Evolutionary conservation across 225 moss, liverwort and hornwort species (phyloP).

Genomic region (Bryoerythrophyllum caledonicum): DNA sequence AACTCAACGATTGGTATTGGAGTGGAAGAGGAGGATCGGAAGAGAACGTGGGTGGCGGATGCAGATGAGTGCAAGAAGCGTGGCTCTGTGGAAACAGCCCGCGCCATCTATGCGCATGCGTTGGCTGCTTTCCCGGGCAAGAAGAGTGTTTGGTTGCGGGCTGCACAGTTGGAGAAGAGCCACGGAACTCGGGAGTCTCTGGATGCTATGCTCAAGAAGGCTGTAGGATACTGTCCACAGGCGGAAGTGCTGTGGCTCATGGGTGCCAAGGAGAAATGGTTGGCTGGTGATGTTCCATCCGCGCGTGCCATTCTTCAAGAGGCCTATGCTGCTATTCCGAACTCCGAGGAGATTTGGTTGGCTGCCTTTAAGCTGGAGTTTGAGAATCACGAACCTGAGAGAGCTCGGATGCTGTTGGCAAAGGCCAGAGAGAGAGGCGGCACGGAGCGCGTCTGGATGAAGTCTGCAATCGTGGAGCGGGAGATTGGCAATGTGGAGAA

Average conservation of each 20-base stretch:
- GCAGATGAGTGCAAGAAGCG: conserved; percentile 89
- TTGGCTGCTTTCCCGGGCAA: conserved; percentile 80
- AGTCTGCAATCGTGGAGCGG: conserved; percentile 94
- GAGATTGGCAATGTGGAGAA: conserved; percentile 79
- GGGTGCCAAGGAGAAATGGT: conserved; percentile 98
- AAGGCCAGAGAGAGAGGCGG: conserved; percentile 96
- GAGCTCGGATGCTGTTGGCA: conserved; percentile 90
- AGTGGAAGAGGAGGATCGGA: conserved; percentile 95
- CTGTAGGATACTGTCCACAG: conserved; percentile 89
- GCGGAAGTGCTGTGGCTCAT: conserved; percentile 94
- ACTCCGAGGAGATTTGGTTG: conserved; percentile 93
- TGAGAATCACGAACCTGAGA: conserved; percentile 93
- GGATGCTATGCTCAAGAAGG: conserved; percentile 81
- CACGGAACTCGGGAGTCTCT: conserved; percentile 80
- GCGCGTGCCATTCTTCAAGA: conserved; percentile 87
- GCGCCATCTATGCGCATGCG: conserved; percentile 86
- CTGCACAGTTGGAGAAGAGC: conserved; percentile 88
- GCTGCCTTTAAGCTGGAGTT: conserved; percentile 98
- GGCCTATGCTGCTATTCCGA: conserved; percentile 84
- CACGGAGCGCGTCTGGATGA: conserved; percentile 99
- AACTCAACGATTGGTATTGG: conserved; percentile 86
- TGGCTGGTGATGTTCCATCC: conserved; percentile 87
- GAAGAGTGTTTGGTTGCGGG: conserved; percentile 87
- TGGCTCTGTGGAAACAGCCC: conserved; percentile 82
- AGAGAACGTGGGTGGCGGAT: conserved; percentile 97